Evolutionary conservation across 2,329 filamentous ascomycete genomes (phyloP).

Genomic region (Dendrostoma leiphaemia): DNA sequence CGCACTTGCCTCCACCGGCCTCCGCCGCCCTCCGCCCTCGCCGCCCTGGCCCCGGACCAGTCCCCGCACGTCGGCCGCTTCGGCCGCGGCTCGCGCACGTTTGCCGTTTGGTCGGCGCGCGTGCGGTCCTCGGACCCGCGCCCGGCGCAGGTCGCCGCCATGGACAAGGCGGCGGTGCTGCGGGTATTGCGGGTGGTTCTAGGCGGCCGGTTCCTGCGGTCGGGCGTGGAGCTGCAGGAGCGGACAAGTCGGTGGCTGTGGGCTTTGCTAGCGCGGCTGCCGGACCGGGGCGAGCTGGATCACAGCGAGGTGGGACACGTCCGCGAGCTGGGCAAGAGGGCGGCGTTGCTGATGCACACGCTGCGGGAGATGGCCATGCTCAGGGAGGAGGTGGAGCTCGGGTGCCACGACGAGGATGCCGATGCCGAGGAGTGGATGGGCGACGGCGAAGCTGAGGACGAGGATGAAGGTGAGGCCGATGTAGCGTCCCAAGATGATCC

Average conservation of each 20-base stretch:
- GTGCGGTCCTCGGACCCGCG: constrained; percentile 54
- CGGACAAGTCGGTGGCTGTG: constrained; percentile 81
- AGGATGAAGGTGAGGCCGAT: constrained; percentile 22
- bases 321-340: constrained; percentile 76
- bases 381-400: constrained; percentile 38
- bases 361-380: constrained; percentile 52
- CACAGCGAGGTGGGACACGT: constrained; percentile 74
- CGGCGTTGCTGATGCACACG: constrained; percentile 58
- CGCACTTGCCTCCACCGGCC: constrained; percentile 57
- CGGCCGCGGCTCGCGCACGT: constrained; percentile 47
- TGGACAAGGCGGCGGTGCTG: constrained; percentile 66
- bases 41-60: constrained; percentile 38
- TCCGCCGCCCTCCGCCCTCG: constrained; percentile 52
- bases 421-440: constrained; percentile 38
- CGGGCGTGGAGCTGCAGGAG: constrained; percentile 57
- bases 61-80: constrained; percentile 49
- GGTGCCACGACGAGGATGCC: constrained; percentile 37
- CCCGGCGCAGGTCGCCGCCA: constrained; percentile 58
- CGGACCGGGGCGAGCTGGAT: constrained; percentile 71
- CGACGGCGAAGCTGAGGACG: constrained; percentile 34
- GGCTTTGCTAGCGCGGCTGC: constrained; percentile 74
- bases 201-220: constrained; percentile 60
- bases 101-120: constrained; percentile 50
- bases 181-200: constrained; percentile 66
- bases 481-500: constrained; percentile 39